A percentile compares a stretch with the other conserved stretches of the same genome.
Conservation (phyloP, 106 monocot genomes). For the Allium fistulosum region DNA sequence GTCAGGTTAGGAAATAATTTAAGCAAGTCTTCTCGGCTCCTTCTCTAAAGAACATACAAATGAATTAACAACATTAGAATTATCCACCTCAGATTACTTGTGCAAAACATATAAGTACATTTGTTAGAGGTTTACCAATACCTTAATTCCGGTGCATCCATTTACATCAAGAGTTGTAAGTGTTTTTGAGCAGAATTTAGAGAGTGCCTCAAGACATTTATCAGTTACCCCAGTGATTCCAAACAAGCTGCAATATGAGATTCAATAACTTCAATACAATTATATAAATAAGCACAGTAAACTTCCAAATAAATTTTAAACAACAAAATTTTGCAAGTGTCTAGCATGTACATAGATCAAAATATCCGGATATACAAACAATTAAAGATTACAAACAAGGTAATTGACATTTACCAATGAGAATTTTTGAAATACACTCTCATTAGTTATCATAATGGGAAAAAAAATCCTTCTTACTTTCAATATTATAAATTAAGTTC, state of each 20-base stretch:
- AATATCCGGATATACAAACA: too few relatives aligned
- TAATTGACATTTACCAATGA: too few relatives aligned
- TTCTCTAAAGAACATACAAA: conserved; percentile 29
- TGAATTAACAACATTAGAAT: background rate
- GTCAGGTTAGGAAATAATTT: conserved; percentile 46
- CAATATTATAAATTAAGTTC: too few relatives aligned
- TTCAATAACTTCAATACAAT: background rate
- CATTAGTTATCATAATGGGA: too few relatives aligned
- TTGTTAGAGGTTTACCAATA: conserved; percentile 3
- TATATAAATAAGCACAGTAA: background rate
- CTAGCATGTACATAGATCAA: too few relatives aligned
- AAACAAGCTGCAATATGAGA: conserved; percentile 58
- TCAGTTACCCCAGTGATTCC: conserved; percentile 92
- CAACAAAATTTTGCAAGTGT: too few relatives aligned
- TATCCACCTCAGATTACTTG: background rate
- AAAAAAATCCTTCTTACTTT: too few relatives aligned
- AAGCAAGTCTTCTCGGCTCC: conserved; percentile 64
- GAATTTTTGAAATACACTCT: too few relatives aligned
- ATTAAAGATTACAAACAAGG: too few relatives aligned
- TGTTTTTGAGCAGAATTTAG: conserved; percentile 49
- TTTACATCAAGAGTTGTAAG: conserved; percentile 90
- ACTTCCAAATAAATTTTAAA: too few relatives aligned
- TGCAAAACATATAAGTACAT: background rate
- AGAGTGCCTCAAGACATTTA: conserved; percentile 55
- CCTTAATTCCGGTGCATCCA: conserved; percentile 90